Base-by-base conservation (phyloP, 352 stramenopile genomes). In the Globisporangium nunn region DNA sequence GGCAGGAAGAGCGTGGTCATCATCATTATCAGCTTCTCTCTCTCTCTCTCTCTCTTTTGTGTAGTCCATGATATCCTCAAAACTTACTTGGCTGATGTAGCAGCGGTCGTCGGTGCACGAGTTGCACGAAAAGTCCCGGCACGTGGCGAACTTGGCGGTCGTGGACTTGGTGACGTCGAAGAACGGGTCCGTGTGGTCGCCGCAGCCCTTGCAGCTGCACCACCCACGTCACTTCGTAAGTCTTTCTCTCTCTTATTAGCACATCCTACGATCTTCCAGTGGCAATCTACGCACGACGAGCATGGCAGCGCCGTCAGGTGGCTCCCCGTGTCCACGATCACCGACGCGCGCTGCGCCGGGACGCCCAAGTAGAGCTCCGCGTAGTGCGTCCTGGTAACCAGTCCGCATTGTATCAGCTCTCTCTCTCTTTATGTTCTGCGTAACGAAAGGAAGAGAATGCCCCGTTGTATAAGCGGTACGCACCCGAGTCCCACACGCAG, bases 251-350 rank as follows among this genome's bases (percentile, higher is more conserved):
- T 14, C 11, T 10, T 37, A 37, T 10, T 37, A 37, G 33, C 33
- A 8, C 33, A 8, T 37, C 33, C 10, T 37, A 15, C 40, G 40
- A 23, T 6, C 40, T 17, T 46, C 4, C 43, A 12, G 10, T 7
- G 29, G 4, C n/a, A n/a, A 5, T 30, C 6, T 30, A 72, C 70
- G 11, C 65, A 93, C 48, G 68, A 81, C 0, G 81, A 85, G 71
- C 85, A 95, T 14, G 85, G 85, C 53, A 95, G 88, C 15, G 85
- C 85, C 62, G 88, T 86, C 41, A 91, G 66, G 49, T 66, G 70
- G 62, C 82, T 93, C 39, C 85, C 85, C 3, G 85, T 95, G 63
- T 95, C 85, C 0, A 78, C 71, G 63, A 95, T 92, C 59, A 95
- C 80, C 2, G 82, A 92, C 35, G 81, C 79, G 61, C 85, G 68